Conservation (phyloP, 2,329 filamentous ascomycete species). For the Neofusicoccum kwambonambiense region DNA sequence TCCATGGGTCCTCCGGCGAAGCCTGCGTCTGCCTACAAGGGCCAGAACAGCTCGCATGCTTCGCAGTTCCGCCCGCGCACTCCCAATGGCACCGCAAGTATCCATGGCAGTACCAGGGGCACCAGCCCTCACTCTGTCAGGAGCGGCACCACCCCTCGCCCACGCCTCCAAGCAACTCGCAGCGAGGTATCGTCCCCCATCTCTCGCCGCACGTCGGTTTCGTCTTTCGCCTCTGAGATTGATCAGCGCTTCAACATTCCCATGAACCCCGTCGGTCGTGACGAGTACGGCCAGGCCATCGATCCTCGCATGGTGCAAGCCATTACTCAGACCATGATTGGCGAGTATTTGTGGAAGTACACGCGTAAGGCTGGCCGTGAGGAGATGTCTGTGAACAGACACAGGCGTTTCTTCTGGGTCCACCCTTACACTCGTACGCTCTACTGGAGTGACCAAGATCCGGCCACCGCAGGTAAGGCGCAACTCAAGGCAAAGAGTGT, state of each 20-base stretch:
- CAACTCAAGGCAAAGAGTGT: conserved; percentile 87
- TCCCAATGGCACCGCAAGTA: conserved; percentile 26
- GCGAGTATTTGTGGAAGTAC: conserved; percentile 98
- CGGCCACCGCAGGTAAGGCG: conserved; percentile 70
- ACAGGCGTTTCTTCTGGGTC: conserved; percentile 97
- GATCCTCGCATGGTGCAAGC: conserved; percentile 99
- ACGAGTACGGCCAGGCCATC: conserved; percentile 50
- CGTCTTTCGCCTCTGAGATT: conserved; percentile 92
- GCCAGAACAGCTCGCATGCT: conserved; percentile 25
- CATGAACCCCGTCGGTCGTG: conserved; percentile 21
- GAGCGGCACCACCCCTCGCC: conserved; percentile 59
- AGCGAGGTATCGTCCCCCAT: conserved; percentile 49
- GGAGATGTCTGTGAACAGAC: conserved; percentile 83
- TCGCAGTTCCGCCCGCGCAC: conserved; percentile 37
- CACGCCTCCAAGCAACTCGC: conserved; percentile 45
- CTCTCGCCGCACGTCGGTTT: conserved; percentile 79
- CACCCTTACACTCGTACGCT: conserved; percentile 95
- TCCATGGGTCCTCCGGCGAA: conserved; percentile 82
- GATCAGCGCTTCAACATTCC: conserved; percentile 86
- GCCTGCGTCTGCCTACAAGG: conserved; percentile 72
- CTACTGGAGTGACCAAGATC: conserved; percentile 95
- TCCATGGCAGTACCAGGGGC: conserved; percentile 42
- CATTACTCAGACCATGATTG: conserved; percentile 99
- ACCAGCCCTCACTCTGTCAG: conserved; percentile 41
- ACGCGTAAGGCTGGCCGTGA: conserved; percentile 90